These are phyloP conservation scores for Cucumis cinereus DNA, from an alignment of 306 rosid genomes.

Conservation along the genomic window DNA sequence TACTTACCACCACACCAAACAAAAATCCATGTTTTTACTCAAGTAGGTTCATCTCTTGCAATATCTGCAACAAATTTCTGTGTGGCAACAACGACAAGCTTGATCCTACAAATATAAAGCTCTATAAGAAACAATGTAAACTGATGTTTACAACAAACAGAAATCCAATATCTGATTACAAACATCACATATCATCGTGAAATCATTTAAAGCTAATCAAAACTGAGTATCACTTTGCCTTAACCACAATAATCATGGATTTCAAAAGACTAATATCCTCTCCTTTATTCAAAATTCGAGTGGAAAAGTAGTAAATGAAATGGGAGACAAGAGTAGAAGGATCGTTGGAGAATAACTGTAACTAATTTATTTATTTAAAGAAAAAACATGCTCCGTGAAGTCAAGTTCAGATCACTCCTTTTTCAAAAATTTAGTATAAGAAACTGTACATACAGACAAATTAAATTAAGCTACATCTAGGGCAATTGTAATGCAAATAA, in stretches of 20 bases:
- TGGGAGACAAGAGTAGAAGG: not conserved
- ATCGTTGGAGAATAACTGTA: not conserved
- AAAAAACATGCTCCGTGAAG: not conserved
- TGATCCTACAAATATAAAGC: constrained; percentile 34
- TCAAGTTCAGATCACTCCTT: too few relatives aligned
- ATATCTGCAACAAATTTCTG: constrained; percentile 69
- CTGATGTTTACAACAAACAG: not conserved
- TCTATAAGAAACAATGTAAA: not conserved
- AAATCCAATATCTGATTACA: not conserved
- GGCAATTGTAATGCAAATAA: too few relatives aligned
- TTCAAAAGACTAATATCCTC: not conserved
- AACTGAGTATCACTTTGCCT: not conserved
- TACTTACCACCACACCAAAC: too few relatives aligned
- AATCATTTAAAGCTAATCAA: not conserved
- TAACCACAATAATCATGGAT: not conserved
- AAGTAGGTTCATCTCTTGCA: constrained; percentile 56
- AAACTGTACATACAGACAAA: too few relatives aligned
- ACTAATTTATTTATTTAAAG: not conserved
- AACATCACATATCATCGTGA: not conserved
- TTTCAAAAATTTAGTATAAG: too few relatives aligned
- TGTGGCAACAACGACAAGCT: constrained; percentile 64
- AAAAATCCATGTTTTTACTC: too few relatives aligned
- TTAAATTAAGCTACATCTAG: too few relatives aligned
- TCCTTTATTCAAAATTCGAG: not conserved
- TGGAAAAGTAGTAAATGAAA: not conserved